Base-by-base conservation (phyloP, 2,329 filamentous ascomycete species). In the Fusarium lyarnte region DNA sequence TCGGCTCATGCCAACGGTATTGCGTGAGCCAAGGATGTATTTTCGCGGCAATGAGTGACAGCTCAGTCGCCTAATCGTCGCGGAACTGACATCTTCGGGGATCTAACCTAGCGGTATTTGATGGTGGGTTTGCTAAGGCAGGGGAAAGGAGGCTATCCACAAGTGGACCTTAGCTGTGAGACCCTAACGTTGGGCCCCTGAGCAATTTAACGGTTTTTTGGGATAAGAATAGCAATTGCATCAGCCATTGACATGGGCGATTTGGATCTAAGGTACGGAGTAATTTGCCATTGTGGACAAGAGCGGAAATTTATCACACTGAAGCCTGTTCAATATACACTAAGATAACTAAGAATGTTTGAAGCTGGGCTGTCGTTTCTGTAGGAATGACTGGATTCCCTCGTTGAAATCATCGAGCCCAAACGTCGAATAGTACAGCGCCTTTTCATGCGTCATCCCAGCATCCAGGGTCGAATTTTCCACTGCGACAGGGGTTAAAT, bases 391-490 rank as follows among this genome's bases (percentile, higher is more conserved):
- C 8, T 42, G 63, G 27, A 73, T 73, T 2, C 70, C 70, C 47
- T 73, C 70, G 23, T 59, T 58, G n/a, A 73, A 73, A 19, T 73
- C 70, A 10, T 65, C 51, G 6, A 73, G 45, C 2, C 70, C 55
- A 21, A 73, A 73, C 1, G 70, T 73, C 4, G 70, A 73, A 21
- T 73, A 73, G 21, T 73, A 73, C 1, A 73, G 47, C 8, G 70
- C 35, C 31, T 73, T 73, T 46, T 73, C 70, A 33, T 73, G 61
- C 12, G 45, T 49, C 70, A 73, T 73, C 14, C 70, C 70, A 33
- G 61, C 61, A 8, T 46, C 62, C 2, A 73, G 61, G 6, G 58
- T 70, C 2, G 31, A 63, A 9, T 54, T 66, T 41, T 73, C 60
- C n/a, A 58, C 70, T 73, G 23, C 17, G n/a, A 11, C 31, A 42